phyloP scores from a whole-genome alignment of 371 early-diverging fungal species.

The Actinomortierella wolfii region DNA sequence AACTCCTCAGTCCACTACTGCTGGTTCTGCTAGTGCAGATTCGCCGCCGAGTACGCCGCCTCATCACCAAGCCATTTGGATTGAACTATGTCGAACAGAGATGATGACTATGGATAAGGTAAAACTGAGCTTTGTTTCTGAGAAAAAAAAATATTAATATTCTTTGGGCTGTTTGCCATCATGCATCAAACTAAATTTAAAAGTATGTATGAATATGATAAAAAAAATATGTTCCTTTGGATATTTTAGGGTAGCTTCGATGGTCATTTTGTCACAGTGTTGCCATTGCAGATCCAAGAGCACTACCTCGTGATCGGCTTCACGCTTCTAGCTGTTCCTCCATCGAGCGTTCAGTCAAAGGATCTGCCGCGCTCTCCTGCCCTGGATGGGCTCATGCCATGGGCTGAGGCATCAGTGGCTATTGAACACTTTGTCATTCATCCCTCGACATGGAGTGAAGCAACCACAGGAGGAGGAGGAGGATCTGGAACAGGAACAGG shows the following conservation, averaged over 20 bases:
- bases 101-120: conserved; percentile 14
- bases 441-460: neutral
- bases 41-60: conserved; percentile 4
- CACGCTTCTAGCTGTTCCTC: conserved; percentile 32
- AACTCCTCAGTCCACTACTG: too few relatives aligned
- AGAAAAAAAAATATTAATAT: too few relatives aligned
- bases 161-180: too few relatives aligned
- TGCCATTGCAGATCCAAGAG: conserved; percentile 27
- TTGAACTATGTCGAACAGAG: conserved; percentile 40
- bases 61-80: conserved; percentile 20
- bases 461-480: neutral
- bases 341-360: conserved; percentile 15
- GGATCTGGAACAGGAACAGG: conserved; percentile 6
- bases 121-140: too few relatives aligned
- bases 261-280: conserved; percentile 32
- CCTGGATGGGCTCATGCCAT: conserved; percentile 36
- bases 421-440: conserved; percentile 25
- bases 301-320: conserved; percentile 32
- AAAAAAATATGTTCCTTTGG: too few relatives aligned
- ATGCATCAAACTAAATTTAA: too few relatives aligned
- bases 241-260: conserved; percentile 18
- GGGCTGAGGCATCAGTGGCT: conserved; percentile 43
- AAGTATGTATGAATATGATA: too few relatives aligned
- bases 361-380: conserved; percentile 18
- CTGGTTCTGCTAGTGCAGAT: too few relatives aligned